Base-by-base conservation (phyloP, 225 moss, liverwort and hornwort species). In the Marchantia polymorpha region DNA sequence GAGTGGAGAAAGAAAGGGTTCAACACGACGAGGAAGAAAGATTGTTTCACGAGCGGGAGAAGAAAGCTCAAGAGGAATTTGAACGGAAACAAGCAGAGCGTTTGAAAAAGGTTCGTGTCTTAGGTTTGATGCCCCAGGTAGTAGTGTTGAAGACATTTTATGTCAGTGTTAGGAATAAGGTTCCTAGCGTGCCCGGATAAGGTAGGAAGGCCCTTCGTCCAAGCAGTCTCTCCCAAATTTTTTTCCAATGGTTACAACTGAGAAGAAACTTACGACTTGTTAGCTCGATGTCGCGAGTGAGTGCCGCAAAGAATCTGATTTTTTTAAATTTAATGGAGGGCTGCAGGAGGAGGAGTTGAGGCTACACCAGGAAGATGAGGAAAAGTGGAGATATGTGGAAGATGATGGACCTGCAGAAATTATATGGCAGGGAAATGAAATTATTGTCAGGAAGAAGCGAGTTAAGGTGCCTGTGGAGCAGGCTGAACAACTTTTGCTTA, bases 401-500 rank as follows among this genome's bases (percentile, higher is more conserved):
- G 93, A 92, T 83, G 92, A 95, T 86, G 94, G 94, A 26, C 99
- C 94, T 81, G 88, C 99, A 30, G 95, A 99, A 86, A 93, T 99
- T 48, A 95, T 95, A 64, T 99, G 95, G 93, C 80, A 90, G 81
- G 99, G 95, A 19, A 95, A 99, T 65, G 99, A 99, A 87, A 99
- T 99, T 52, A 92, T 90, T 78, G 93, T 99, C 60, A 92, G 79
- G 77, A 99, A 95, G 79, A 80, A 84, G 59, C 89, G 86, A 63
- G 85, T 89, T 71, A 92, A 90, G 84, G 89, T 91, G 12, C 76
- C 73, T 74, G 68, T 52, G 52, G 82, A 82, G 52, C 53, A 77
- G 53, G 77, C 52, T 77, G 71, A 68, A 63, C 27, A 64, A 58
- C 39, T 9, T n/a, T n/a, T 25, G 61, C 14, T 31, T n/a, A 75